Percentiles rank a stretch among this genome's conserved stretches.
phyloP scores from a whole-genome alignment of 164 flowering plant genomes.

The Vitis amurensis region DNA sequence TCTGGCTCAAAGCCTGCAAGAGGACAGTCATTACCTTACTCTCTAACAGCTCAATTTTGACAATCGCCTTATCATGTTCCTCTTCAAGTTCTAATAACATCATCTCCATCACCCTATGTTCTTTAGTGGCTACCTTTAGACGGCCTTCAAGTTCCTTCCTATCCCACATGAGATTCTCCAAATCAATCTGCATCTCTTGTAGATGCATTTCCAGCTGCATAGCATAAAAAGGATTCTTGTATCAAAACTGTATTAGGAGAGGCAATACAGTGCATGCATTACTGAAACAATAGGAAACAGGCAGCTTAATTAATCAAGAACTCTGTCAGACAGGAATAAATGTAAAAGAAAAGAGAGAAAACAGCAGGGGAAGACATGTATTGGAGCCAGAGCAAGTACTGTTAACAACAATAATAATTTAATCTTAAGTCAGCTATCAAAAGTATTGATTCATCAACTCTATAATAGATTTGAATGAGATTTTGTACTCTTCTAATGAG shows the following conservation, averaged over 20 bases:
- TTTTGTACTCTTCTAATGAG: no score
- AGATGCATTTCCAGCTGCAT: constrained; percentile 60
- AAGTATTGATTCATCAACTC: no score
- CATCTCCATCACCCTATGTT: constrained; percentile 44
- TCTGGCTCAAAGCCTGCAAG: neutral
- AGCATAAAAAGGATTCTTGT: neutral
- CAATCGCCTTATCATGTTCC: constrained; percentile 61
- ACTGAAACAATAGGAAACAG: no score
- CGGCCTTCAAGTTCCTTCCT: constrained; percentile 44
- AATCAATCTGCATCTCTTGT: constrained; percentile 45
- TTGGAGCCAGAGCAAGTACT: no score
- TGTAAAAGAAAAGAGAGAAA: no score
- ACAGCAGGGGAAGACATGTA: no score
- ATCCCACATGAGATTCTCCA: constrained; percentile 61
- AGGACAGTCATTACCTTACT: constrained; percentile 39
- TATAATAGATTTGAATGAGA: no score
- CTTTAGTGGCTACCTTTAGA: constrained; percentile 40
- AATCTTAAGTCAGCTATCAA: no score
- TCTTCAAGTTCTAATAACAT: constrained; percentile 64
- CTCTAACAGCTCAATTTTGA: constrained; percentile 47
- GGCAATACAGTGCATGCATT: neutral
- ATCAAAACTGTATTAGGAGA: neutral
- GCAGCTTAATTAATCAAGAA: no score
- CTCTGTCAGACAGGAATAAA: no score
- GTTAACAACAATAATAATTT: no score